Base-by-base conservation (phyloP, 768 basidiomycete species). In the Baorangia bicolor region DNA sequence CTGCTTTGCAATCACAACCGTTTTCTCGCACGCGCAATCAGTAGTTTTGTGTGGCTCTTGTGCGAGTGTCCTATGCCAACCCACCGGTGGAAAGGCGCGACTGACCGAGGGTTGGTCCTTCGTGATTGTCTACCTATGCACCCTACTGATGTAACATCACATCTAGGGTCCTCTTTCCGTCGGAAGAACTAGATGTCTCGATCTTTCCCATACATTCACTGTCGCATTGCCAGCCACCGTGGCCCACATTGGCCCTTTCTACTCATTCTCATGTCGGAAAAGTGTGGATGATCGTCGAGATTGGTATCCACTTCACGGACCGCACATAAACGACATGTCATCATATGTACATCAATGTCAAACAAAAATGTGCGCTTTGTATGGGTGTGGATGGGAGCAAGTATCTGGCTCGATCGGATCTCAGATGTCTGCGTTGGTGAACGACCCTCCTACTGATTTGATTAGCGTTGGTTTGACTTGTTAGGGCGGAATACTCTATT, bases 21-120 rank as follows among this genome's bases (percentile, higher is more conserved):
- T 98, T 68, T 99, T 99, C 87, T 98, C 97, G 62, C 96, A 99
- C 76, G 95, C 96, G 37, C 94, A 98, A 77, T 96, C 94, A 59
- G 97, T 98, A 59, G 94, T 98, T 47, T 79, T 94, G 69, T 99
- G 97, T 74, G 84, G 84, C 53, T 87, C 91, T 46, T 99, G 97
- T 84, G 84, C 91, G 53, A 90, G 87, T 65, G 90, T 98, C 58
- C 82, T 99, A 64, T 98, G 95, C 85, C 96, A 98, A 74, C 96
- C 96, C 51, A 96, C 94, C 33, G 95, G 97, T 79, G 97, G 97
- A 78, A 96, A 88, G 81, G 95, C 95, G 63, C 87, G 94, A 71
- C 78, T 99, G 77, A 98, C 96, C 53, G 97, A 99, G 80, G 97
- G 96, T 97, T 71, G 66, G 88, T 75, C 39, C 44, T 49, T 45